Conservation (phyloP, 352 stramenopile genomes). For the Blastocystis sp. region DNA sequence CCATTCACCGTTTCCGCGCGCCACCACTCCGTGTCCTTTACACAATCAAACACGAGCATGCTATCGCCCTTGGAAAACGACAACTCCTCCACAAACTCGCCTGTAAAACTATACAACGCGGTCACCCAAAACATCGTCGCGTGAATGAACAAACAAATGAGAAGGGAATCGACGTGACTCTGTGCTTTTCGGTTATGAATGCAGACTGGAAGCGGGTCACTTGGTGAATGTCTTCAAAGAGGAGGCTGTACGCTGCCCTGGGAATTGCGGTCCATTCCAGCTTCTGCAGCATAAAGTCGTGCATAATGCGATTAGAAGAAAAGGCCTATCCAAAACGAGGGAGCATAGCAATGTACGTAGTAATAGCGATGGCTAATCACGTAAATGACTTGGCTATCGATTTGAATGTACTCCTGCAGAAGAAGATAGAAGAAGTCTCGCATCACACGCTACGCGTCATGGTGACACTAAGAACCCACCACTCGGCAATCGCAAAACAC, state of each 20-base stretch:
- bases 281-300: slow-evolving; percentile 51
- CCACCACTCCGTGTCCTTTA: neutral
- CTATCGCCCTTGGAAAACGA: neutral
- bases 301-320: neutral
- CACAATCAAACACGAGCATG: neutral
- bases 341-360: neutral
- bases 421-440: slow-evolving; percentile 43
- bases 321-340: neutral
- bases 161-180: slow-evolving; percentile 25
- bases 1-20: neutral
- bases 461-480: neutral
- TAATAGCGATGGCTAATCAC: slow-evolving; percentile 65
- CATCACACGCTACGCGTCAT: slow-evolving; percentile 42
- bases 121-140: neutral
- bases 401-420: slow-evolving; percentile 19
- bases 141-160: neutral
- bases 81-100: neutral
- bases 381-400: slow-evolving; percentile 39
- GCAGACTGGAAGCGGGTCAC: slow-evolving; percentile 1
- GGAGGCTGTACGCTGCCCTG: neutral
- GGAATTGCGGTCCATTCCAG: slow-evolving; percentile 9
- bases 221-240: slow-evolving; percentile 51
- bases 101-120: neutral
- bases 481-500: slow-evolving; percentile 29
- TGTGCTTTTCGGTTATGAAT: neutral